A percentile compares a stretch with the other conserved stretches of the same genome.
These are phyloP conservation scores for Saccharomyces hybrid DNA, from an alignment of 1,139 yeast genomes.

Conservation along the genomic window DNA sequence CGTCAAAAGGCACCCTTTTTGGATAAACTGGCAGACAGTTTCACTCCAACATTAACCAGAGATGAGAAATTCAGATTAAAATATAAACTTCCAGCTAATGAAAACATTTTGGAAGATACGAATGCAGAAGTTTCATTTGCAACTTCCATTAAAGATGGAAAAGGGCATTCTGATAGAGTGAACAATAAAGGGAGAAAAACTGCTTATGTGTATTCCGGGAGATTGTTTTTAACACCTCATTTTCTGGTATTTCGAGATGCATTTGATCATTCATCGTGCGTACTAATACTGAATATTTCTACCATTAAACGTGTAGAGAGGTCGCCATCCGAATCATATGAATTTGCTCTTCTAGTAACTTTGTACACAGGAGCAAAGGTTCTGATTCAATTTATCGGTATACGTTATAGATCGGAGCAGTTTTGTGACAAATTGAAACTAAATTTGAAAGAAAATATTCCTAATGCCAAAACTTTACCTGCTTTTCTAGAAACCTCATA, in stretches of 20 bases:
- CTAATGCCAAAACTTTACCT: slow-evolving; percentile 52
- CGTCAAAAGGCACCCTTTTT: slow-evolving; percentile 44
- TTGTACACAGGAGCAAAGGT: slow-evolving; percentile 62
- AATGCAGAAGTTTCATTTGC: slow-evolving; percentile 59
- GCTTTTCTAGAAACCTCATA: slow-evolving; percentile 68
- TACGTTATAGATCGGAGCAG: slow-evolving; percentile 69
- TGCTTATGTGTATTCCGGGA: slow-evolving; percentile 44
- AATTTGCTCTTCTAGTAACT: slow-evolving; percentile 68
- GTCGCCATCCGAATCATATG: slow-evolving; percentile 63
- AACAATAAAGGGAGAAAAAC: slow-evolving; percentile 12
- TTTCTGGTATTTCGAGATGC: slow-evolving; percentile 68
- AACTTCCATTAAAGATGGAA: slow-evolving; percentile 28
- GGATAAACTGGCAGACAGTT: slow-evolving; percentile 33
- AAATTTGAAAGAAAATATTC: slow-evolving; percentile 55
- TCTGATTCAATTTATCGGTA: slow-evolving; percentile 67
- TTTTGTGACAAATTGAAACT: slow-evolving; percentile 65
- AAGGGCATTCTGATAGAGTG: not conserved
- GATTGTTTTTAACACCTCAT: slow-evolving; percentile 61
- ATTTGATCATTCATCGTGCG: slow-evolving; percentile 60
- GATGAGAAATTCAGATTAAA: slow-evolving; percentile 65
- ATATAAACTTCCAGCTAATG: slow-evolving; percentile 64
- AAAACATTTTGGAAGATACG: slow-evolving; percentile 56
- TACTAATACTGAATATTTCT: slow-evolving; percentile 64
- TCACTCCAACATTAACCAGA: slow-evolving; percentile 34
- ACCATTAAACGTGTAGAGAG: slow-evolving; percentile 82